Evolutionary conservation across 345 rosid species (phyloP), one percentile per base, ranked within the genome.

Genomic region (Capsella bursapastoris): DNA sequence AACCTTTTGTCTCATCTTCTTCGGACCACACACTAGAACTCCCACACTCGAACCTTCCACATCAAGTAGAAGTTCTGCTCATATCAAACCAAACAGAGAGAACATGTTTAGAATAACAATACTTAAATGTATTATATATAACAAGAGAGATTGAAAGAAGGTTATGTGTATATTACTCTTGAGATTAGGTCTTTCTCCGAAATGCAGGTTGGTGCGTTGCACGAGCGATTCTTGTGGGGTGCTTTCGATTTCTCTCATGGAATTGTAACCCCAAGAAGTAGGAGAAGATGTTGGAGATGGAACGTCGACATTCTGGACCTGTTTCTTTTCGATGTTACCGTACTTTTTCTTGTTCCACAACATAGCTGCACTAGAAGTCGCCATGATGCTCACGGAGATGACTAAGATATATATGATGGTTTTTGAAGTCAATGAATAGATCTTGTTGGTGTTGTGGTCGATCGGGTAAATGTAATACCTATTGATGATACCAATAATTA

Each of bases 11-110:
- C 87, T 89, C 93, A 88, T 79, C 82, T 79, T 83, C 85, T 66
- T 85, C 0, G 97, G 96, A 10, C 97, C 98, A 55, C 90, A 81
- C 32, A 79, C 96, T 55, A 89, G 77, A 56, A 89, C 93, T 60
- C 97, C 97, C 8, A 84, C 86, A 55, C 89, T 88, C 8, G 83
- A 74, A 68, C 82, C 94, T 68, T 82, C 78, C 73, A 84, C 77
- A 5, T 81, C 87, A 15, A 78, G 55, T 43, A 88, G 68, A 43
- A 89, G 62, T 64, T 74, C 97, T 94, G 84, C 74, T 76, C 70
- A 31, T 28, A 55, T 37, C 28, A 45, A 43, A 8, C 34, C 57
- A 28, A 40, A n/a, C 58, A 31, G 3, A 66, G 3, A 66, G 1
- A 10, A 51, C 48, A 56, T 28, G 8, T 15, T 74, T 48, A 74